Conservation (phyloP, 148 eudicot species). For the Chenopodium quinoa region DNA sequence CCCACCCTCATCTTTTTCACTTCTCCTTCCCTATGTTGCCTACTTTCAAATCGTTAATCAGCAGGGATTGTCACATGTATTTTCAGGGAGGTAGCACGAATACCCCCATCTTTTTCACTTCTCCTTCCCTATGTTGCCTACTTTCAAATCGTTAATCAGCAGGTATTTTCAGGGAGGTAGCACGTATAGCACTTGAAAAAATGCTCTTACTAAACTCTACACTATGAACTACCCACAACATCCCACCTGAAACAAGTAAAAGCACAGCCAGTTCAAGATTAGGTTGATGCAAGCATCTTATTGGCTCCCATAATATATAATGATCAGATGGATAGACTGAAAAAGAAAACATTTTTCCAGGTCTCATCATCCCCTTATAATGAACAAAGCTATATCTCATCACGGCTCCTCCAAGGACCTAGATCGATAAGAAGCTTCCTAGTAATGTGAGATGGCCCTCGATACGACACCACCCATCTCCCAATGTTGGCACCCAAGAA, state of each 20-base stretch:
- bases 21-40: background rate
- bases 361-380: background rate
- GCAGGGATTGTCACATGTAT: background rate
- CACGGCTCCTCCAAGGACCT: background rate
- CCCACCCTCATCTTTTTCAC: background rate
- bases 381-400: background rate
- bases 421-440: background rate
- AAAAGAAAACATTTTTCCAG: background rate
- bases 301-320: background rate
- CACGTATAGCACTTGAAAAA: background rate
- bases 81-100: background rate
- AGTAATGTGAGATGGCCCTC: background rate
- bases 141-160: background rate
- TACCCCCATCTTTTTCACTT: background rate
- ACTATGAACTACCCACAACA: background rate
- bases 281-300: background rate
- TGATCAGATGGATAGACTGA: background rate
- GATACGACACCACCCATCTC: background rate
- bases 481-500: background rate
- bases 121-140: background rate
- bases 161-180: background rate
- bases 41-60: background rate
- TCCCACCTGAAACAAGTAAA: background rate
- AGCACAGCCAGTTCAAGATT: background rate
- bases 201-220: background rate